Evolutionary conservation across 495 filamentous ascomycete species (phyloP), one percentile per base, ranked within the genome.

Genomic region (Penicillium silybi): DNA sequence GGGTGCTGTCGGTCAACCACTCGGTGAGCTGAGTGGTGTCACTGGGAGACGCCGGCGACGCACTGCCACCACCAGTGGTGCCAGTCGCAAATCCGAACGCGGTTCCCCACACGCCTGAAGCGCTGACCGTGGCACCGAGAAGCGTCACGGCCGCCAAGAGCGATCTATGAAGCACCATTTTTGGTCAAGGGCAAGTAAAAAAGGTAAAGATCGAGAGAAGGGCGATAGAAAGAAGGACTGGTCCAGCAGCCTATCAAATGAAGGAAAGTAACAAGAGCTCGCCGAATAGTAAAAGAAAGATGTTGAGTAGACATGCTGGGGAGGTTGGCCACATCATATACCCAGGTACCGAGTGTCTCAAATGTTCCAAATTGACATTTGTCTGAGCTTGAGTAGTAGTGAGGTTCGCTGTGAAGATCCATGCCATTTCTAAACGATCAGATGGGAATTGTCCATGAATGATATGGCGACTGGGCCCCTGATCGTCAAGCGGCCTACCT

Each of bases 21-120:
- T 47, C 35, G 5, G 54, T 61, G 40, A 71, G 56, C 63, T 80
- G 57, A 15, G 59, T 46, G 39, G 63, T 76, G 16, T 68, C 65
- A 18, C 53, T 70, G 6, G 77, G 78, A 19, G 71, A 65, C 2
- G 65, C 73, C 11, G 76, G 58, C 20, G 68, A 63, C 5, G 75
- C 75, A 59, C 57, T 59, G 49, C 76, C 75, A 63, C 78, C 78
- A 53, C 78, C 78, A 10, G 77, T 80, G 11, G 70, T 67, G 15
- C 72, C 72, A 43, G 62, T 68, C 29, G 73, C 76, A 54, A 79
- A 78, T 26, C 77, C 77, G 11, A 73, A 65, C 1, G 77, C 61
- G 4, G 63, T 63, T 17, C 75, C 74, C 4, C 57, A 56, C 10
- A 76, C 73, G 10, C 57, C 63, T 35, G 59, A 41, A 35, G 62